These are phyloP conservation scores for Acmispon strigosus DNA, from an alignment of 306 rosid species.

Conservation along the genomic window DNA sequence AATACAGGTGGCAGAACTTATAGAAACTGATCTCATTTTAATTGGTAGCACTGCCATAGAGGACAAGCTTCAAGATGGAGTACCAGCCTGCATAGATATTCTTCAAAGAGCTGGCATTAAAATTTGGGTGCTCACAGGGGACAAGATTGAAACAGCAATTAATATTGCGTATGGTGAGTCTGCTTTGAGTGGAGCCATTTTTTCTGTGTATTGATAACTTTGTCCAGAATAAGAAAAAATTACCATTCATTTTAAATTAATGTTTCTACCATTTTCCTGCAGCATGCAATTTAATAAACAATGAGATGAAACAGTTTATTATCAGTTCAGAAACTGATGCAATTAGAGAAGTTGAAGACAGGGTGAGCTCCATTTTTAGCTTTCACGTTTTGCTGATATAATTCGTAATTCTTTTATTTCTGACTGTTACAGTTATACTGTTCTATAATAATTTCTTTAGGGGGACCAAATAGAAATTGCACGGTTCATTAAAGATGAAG, in stretches of 20 bases:
- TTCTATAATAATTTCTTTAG: slow-evolving; percentile 31
- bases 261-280: slow-evolving; percentile 26
- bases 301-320: slow-evolving; percentile 82
- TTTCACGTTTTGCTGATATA: neutral
- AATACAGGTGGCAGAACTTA: slow-evolving; percentile 88
- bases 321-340: slow-evolving; percentile 95
- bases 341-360: slow-evolving; percentile 84
- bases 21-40: slow-evolving; percentile 78
- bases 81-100: slow-evolving; percentile 89
- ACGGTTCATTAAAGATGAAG: slow-evolving; percentile 76
- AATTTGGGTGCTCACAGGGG: slow-evolving; percentile 96
- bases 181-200: slow-evolving; percentile 8
- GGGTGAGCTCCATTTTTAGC: slow-evolving; percentile 48
- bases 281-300: slow-evolving; percentile 92
- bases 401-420: neutral
- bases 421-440: neutral
- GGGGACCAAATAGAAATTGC: slow-evolving; percentile 97
- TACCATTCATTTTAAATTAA: neutral
- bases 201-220: neutral
- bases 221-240: neutral
- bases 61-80: slow-evolving; percentile 99
- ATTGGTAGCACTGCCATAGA: slow-evolving; percentile 97
- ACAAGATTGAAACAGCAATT: slow-evolving; percentile 98
- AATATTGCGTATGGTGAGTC: slow-evolving; percentile 91
- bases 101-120: slow-evolving; percentile 93